A percentile compares a stretch with the other conserved stretches of the same genome.
These are phyloP conservation scores for Cokeromyces recurvatus DNA, from an alignment of 371 early-diverging fungal genomes.

Conservation along the genomic window DNA sequence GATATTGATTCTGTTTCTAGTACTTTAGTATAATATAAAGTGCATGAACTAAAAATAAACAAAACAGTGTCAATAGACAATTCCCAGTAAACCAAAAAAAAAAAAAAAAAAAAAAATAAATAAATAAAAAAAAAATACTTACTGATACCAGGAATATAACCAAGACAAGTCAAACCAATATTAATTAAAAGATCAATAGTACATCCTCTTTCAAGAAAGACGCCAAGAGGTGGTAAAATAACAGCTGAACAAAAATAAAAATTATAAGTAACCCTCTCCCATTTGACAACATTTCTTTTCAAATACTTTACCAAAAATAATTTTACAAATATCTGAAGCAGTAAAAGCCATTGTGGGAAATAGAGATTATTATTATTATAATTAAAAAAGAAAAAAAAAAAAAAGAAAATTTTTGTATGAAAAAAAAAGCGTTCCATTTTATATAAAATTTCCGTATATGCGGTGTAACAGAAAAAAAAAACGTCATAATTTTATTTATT, in stretches of 20 bases:
- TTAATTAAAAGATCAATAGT: slow-evolving; percentile 72
- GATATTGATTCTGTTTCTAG: too few species aligned
- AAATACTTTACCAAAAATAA: slow-evolving; percentile 37
- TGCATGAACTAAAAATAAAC: slow-evolving; percentile 33
- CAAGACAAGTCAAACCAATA: slow-evolving; percentile 70
- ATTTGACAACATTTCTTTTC: too few species aligned
- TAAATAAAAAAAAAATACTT: slow-evolving; percentile 11
- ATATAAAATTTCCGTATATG: too few species aligned
- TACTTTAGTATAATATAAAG: slow-evolving; percentile 31
- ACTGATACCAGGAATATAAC: slow-evolving; percentile 76
- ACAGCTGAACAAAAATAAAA: slow-evolving; percentile 4
- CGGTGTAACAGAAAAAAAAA: background rate
- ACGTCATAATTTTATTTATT: slow-evolving; percentile 2
- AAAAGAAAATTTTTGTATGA: background rate
- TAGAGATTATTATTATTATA: too few species aligned
- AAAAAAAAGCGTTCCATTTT: too few species aligned
- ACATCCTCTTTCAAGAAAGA: slow-evolving; percentile 67
- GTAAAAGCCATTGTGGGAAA: slow-evolving; percentile 35
- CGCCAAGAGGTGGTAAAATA: slow-evolving; percentile 62
- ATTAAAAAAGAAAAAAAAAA: slow-evolving; percentile 2
- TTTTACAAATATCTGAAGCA: slow-evolving; percentile 40
- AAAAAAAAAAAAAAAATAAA: background rate
- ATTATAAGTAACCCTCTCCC: too few species aligned
- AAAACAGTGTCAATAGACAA: too few species aligned
- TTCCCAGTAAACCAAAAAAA: background rate